Evolutionary conservation across 352 stramenopile species (phyloP).

Genomic region (Phytophthora citricola): DNA sequence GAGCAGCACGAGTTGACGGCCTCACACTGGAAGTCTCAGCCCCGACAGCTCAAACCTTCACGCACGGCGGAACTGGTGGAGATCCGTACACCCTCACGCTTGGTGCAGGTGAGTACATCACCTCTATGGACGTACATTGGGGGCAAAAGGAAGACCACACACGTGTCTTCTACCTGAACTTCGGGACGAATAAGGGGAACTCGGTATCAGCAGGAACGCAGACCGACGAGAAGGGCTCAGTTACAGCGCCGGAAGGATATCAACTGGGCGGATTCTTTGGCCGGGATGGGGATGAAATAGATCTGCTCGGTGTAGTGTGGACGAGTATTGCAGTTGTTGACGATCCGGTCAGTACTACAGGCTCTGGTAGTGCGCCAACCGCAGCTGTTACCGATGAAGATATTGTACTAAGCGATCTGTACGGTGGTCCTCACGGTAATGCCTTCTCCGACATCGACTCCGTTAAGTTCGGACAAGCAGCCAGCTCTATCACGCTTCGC

Average conservation of each 20-base stretch:
- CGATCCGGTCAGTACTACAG: not conserved
- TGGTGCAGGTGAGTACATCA: conserved; percentile 20
- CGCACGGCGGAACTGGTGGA: conserved; percentile 26
- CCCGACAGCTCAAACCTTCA: conserved; percentile 20
- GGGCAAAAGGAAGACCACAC: conserved; percentile 30
- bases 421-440: conserved; percentile 26
- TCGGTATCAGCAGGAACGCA: conserved; percentile 19
- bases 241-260: conserved; percentile 27
- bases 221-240: conserved; percentile 20
- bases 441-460: conserved; percentile 31
- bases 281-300: conserved; percentile 32
- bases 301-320: conserved; percentile 29
- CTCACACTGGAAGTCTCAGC: conserved; percentile 20
- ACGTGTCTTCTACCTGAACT: conserved; percentile 26
- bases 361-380: not conserved
- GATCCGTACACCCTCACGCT: conserved; percentile 23
- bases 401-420: conserved; percentile 25
- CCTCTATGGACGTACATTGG: conserved; percentile 31
- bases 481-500: conserved; percentile 24
- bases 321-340: conserved; percentile 24
- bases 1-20: conserved; percentile 18
- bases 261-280: conserved; percentile 33
- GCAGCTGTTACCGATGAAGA: conserved; percentile 18
- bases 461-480: conserved; percentile 24
- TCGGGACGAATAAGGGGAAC: conserved; percentile 25